Evolutionary conservation across 2,329 filamentous ascomycete species (phyloP).

Genomic region (Hypoxylon sp.): DNA sequence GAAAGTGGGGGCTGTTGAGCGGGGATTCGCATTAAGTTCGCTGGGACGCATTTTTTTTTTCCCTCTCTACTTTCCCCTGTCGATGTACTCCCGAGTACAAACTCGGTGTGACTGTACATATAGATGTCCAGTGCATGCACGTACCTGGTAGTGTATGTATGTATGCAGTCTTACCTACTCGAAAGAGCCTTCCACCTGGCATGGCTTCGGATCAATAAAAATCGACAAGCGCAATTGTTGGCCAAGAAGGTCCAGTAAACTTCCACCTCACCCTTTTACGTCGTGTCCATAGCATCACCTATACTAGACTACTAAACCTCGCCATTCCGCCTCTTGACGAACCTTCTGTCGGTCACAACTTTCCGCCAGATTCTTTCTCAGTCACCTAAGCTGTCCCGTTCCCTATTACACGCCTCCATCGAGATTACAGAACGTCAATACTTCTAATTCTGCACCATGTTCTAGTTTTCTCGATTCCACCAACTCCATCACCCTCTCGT

Average conservation of each 20-base stretch:
- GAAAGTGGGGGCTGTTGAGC: slow-evolving; percentile 27
- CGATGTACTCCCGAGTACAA: slow-evolving; percentile 23
- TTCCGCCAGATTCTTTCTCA: slow-evolving; percentile 5
- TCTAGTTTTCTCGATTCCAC: slow-evolving; percentile 40
- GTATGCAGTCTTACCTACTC: slow-evolving; percentile 9
- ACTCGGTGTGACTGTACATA: slow-evolving; percentile 25
- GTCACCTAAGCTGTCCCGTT: slow-evolving; percentile 2
- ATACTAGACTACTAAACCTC: slow-evolving; percentile 12
- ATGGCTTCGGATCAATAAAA: slow-evolving; percentile 39
- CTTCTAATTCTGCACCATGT: slow-evolving; percentile 46
- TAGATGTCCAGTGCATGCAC: slow-evolving; percentile 1
- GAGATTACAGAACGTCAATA: slow-evolving; percentile 25
- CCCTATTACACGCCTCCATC: slow-evolving; percentile 16
- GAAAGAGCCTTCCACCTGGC: slow-evolving; percentile 25
- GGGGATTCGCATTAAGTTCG: slow-evolving; percentile 24
- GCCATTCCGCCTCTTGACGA: slow-evolving; percentile 21
- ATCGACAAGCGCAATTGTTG: slow-evolving; percentile 37
- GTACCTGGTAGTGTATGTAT: neutral
- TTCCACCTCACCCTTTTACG: slow-evolving; percentile 45
- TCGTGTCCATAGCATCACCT: slow-evolving; percentile 34
- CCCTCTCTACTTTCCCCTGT: slow-evolving; percentile 10
- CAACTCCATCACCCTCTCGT: slow-evolving; percentile 35
- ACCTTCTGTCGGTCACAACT: slow-evolving; percentile 19
- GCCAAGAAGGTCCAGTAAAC: slow-evolving; percentile 41
- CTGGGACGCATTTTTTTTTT: slow-evolving; percentile 16